Conservation (phyloP, 2,329 filamentous ascomycete species). For the Leptosphaerulina australis region DNA sequence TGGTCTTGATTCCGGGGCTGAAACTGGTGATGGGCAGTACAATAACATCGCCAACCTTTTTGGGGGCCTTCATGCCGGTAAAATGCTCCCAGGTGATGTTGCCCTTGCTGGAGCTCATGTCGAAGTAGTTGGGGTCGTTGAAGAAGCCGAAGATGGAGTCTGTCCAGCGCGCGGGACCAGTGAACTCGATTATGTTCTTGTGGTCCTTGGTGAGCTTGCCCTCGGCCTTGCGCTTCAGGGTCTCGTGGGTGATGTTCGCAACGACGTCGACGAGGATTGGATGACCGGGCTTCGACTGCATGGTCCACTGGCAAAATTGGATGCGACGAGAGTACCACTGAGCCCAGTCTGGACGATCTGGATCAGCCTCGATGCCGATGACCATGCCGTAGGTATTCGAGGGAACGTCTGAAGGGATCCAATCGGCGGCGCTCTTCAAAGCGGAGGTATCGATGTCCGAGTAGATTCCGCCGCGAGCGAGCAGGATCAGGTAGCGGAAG, state of each 20-base stretch:
- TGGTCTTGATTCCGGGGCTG: constrained; percentile 90
- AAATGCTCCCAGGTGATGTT: constrained; percentile 88
- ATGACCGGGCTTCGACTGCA: constrained; percentile 93
- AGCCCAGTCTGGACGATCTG: constrained; percentile 88
- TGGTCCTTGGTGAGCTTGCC: constrained; percentile 69
- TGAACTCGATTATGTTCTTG: constrained; percentile 88
- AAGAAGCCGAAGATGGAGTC: constrained; percentile 91
- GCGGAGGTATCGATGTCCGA: constrained; percentile 83
- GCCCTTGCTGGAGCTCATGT: constrained; percentile 71
- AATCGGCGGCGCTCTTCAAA: constrained; percentile 80
- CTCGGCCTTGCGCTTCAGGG: constrained; percentile 72
- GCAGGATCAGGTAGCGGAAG: constrained; percentile 72
- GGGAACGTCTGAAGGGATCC: constrained; percentile 81
- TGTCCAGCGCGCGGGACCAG: constrained; percentile 93
- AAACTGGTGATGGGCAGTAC: constrained; percentile 96
- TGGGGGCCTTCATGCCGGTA: constrained; percentile 80
- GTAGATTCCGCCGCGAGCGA: constrained; percentile 82
- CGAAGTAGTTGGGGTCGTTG: constrained; percentile 88
- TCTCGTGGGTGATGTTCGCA: constrained; percentile 80
- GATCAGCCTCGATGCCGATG: constrained; percentile 94
- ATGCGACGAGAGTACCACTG: constrained; percentile 96
- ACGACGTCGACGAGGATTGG: constrained; percentile 89
- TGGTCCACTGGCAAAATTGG: constrained; percentile 99
- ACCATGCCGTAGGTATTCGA: constrained; percentile 81
- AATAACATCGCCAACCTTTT: constrained; percentile 90